Base-by-base conservation (phyloP, 495 filamentous ascomycete species). In the Aspergillus saccharolyticus region DNA sequence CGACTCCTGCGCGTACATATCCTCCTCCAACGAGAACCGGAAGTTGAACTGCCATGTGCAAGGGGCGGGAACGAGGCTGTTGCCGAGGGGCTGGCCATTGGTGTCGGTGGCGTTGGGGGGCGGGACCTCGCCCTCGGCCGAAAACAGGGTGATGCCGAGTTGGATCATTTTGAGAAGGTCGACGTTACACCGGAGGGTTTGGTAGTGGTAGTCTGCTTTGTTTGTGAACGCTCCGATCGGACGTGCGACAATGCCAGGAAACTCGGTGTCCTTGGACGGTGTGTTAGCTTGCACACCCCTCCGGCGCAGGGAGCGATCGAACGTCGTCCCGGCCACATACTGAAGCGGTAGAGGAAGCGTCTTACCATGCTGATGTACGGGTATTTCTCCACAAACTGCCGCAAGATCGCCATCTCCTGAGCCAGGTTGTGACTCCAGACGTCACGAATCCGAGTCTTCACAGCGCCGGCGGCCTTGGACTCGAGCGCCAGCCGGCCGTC, bases 21-120 rank as follows among this genome's bases (percentile, higher is more conserved):
- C 94, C 4, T 90, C 84, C 60, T 93, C 85, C 10, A 96, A 78
- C 4, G 90, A 91, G 68, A 97, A 98, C 63, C 92, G 89, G 74
- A 98, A 98, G 76, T 98, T 97, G 80, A 98, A 98, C 61, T 96
- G 91, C 94, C 94, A 98, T 18, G 94, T 96, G 63, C 86, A 93
- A 10, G 91, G 91, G 28, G 89, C 81, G 22, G 85, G 83, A 7
- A 82, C 74, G 48, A 88, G 78, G 55, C 75, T 80, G 56, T 78
- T 80, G n/a, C 70, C 71, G 16, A 73, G 74, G 5, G 71, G 62
- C 72, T 75, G 63, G 72, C 81, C 70, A 68, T 75, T 70, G 45
- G 76, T 74, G 58, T 89, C 84, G 30, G 83, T 78, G 8, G 80
- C 80, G 58, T 80, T 84, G 3, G 85, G 80, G 10, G 89, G 90